phyloP scores from a whole-genome alignment of 2,329 filamentous ascomycete species.

The Trichoderma koningiopsis region DNA sequence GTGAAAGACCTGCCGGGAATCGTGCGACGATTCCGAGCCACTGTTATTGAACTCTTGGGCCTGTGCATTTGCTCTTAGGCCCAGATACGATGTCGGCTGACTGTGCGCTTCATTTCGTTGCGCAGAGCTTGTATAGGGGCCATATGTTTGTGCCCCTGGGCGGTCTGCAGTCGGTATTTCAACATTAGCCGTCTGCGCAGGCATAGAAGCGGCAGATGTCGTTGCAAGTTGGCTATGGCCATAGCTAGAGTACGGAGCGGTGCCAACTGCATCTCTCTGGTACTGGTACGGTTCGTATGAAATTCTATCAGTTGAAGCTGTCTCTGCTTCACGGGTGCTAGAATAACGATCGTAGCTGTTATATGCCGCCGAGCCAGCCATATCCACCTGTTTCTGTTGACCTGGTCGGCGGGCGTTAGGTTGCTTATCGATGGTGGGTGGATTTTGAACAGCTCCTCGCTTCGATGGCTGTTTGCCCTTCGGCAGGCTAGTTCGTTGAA shows the following conservation, averaged over 20 bases:
- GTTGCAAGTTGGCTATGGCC: slow-evolving; percentile 37
- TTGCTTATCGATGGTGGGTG: slow-evolving; percentile 21
- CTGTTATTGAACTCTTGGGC: neutral
- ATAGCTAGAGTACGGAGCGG: slow-evolving; percentile 29
- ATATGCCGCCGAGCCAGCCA: slow-evolving; percentile 27
- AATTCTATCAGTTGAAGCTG: slow-evolving; percentile 28
- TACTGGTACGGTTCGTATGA: slow-evolving; percentile 41
- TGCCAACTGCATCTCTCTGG: slow-evolving; percentile 28
- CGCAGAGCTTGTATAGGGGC: neutral
- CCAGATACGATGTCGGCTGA: neutral
- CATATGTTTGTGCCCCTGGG: slow-evolving; percentile 19
- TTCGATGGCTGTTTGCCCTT: slow-evolving; percentile 38
- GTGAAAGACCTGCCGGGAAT: slow-evolving; percentile 10
- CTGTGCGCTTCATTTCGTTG: neutral
- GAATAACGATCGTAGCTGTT: slow-evolving; percentile 30
- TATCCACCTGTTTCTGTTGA: neutral
- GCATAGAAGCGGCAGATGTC: slow-evolving; percentile 22
- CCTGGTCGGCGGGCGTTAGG: neutral
- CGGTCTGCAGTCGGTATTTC: slow-evolving; percentile 14
- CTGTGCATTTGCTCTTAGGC: slow-evolving; percentile 7
- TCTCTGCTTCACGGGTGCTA: slow-evolving; percentile 21
- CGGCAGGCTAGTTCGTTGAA: slow-evolving; percentile 38
- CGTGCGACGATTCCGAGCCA: neutral
- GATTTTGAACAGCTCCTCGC: slow-evolving; percentile 35
- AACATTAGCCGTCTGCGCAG: neutral